Evolutionary conservation across 2,329 filamentous ascomycete species (phyloP).

Genomic region (Verticillium klebahnii): DNA sequence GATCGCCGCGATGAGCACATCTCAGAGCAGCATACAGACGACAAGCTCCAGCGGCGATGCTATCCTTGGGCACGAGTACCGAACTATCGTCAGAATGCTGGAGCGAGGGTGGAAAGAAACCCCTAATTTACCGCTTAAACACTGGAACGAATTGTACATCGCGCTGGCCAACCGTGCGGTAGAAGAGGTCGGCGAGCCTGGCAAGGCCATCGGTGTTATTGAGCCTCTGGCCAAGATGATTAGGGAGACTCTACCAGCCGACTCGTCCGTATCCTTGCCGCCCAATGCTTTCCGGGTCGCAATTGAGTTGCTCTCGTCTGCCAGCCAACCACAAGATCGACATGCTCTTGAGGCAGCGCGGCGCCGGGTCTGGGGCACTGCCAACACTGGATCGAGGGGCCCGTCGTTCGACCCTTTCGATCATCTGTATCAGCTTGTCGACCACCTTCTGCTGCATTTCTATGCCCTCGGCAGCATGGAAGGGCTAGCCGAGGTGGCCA

Average conservation of each 20-base stretch:
- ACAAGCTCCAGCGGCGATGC: slow-evolving; percentile 35
- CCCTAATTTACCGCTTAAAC: slow-evolving; percentile 38
- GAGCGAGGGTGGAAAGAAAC: slow-evolving; percentile 52
- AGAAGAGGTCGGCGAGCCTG: slow-evolving; percentile 62
- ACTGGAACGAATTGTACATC: slow-evolving; percentile 53
- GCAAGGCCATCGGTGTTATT: slow-evolving; percentile 60
- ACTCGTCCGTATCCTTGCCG: slow-evolving; percentile 12
- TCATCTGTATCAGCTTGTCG: slow-evolving; percentile 58
- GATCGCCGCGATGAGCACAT: slow-evolving; percentile 1
- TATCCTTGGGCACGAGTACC: slow-evolving; percentile 63
- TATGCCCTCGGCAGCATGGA: slow-evolving; percentile 44
- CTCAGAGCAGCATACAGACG: slow-evolving; percentile 29
- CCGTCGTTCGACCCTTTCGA: slow-evolving; percentile 58
- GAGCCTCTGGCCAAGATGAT: slow-evolving; percentile 64
- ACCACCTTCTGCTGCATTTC: slow-evolving; percentile 43
- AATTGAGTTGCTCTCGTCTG: slow-evolving; percentile 38
- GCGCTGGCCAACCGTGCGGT: slow-evolving; percentile 51
- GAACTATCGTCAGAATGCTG: slow-evolving; percentile 64
- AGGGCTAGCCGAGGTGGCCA: slow-evolving; percentile 30
- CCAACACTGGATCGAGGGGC: slow-evolving; percentile 31
- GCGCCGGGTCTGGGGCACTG: slow-evolving; percentile 61
- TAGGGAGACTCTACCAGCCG: slow-evolving; percentile 26
- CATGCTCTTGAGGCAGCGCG: slow-evolving; percentile 62
- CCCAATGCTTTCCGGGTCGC: slow-evolving; percentile 27
- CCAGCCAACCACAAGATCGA: slow-evolving; percentile 53